Base-by-base conservation (phyloP, 257 asterid species). In the Penstemon barbatus region DNA sequence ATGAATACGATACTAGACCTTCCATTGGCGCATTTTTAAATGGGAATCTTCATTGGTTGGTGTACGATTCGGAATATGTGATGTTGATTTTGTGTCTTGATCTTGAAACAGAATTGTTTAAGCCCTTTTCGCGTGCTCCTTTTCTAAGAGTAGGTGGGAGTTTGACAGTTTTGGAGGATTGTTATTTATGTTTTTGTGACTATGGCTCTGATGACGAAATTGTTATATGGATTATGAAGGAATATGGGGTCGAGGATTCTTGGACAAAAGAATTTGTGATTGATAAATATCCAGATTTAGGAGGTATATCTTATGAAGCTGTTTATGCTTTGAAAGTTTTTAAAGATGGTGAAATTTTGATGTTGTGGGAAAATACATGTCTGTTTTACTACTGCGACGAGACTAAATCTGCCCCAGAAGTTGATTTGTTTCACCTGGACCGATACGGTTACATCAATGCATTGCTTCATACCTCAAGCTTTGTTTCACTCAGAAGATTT, bases 31-130 rank as follows among this genome's bases (percentile, higher is more conserved):
- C 60, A 1, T 75, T 62, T 38, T 7, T 72, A 5, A 77, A 74
- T 4, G 85, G 83, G 3, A 77, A 75, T 49, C 76, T 84, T 4
- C 82, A 84, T 15, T 81, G 86, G 89, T 54, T 79, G n/a, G 71
- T 61, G 1, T 9, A 5, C 0, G 82, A 78, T 65, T 58, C 3
- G 4, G 5, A 65, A 10, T 59, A 40, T 19, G 5, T 5, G 0
- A 15, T 7, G 0, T 12, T 37, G 54, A 66, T 80, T 44, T 74
- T 72, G 25, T 78, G 79, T 33, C 59, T 81, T 2, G 80, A 83
- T 66, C 67, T 83, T 7, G 80, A 84, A 25, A 77, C 54, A 0
- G 85, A 80, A 64, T 18, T 18, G n/a, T 73, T 76, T 36, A 33
- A 9, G 9, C 42, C 68, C 7, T 51, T 77, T 8, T 63, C 82